phyloP scores from a whole-genome alignment of 2,329 filamentous ascomycete genomes.

The Didymella arachidicola region DNA sequence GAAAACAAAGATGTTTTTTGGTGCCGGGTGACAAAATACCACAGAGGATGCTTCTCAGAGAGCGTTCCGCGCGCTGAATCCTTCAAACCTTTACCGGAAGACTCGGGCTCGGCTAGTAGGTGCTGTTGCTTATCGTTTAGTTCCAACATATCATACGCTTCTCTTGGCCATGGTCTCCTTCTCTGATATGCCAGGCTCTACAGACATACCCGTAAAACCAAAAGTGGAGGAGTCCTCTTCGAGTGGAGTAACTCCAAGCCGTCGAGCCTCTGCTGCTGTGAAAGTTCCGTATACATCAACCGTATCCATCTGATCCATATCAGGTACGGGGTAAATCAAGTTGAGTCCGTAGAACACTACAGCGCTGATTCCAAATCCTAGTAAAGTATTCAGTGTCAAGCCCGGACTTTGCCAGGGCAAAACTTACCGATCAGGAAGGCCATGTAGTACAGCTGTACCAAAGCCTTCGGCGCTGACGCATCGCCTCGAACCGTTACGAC shows the following conservation, averaged over 20 bases:
- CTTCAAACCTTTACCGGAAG: not conserved
- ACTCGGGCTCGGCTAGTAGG: not conserved
- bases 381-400: constrained; percentile 4
- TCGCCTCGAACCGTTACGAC: constrained; percentile 49
- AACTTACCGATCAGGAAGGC: constrained; percentile 56
- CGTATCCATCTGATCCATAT: constrained; percentile 55
- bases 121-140: not conserved
- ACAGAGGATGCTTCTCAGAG: not conserved
- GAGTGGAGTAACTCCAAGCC: constrained; percentile 50
- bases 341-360: constrained; percentile 48
- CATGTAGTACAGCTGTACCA: constrained; percentile 59
- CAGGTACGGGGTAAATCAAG: constrained; percentile 50
- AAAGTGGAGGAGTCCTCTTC: constrained; percentile 20
- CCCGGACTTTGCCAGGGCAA: not conserved
- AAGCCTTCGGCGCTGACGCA: constrained; percentile 43
- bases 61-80: not conserved
- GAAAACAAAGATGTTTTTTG: not conserved
- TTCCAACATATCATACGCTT: constrained; percentile 3
- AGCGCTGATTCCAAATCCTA: constrained; percentile 53
- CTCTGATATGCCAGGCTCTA: not conserved
- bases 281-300: constrained; percentile 58
- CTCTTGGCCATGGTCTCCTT: constrained; percentile 10
- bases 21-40: not conserved
- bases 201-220: constrained; percentile 8
- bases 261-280: constrained; percentile 53